Conservation (phyloP, 805 yeast genomes). For the Peterozyma xylosa region DNA sequence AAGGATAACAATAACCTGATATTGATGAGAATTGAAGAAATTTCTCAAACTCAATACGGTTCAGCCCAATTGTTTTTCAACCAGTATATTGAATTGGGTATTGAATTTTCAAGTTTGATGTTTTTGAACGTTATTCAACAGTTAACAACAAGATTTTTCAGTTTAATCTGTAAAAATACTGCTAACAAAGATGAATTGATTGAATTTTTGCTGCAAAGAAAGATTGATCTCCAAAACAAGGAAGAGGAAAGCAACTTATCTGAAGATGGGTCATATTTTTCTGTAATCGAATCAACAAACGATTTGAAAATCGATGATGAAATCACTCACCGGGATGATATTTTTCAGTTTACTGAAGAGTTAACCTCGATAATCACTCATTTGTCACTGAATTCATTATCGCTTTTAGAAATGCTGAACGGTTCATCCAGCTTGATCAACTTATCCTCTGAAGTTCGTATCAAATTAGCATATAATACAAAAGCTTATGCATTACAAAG, state of each 20-base stretch:
- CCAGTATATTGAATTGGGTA: background rate
- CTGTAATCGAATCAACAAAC: no score
- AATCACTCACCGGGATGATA: background rate
- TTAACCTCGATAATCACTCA: conserved; percentile 3
- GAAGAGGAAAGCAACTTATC: conserved; percentile 3
- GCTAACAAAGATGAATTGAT: background rate
- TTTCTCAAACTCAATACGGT: background rate
- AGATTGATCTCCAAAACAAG: conserved; percentile 1
- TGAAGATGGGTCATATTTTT: background rate
- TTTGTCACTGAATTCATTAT: conserved; percentile 18
- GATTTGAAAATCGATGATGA: conserved; percentile 1
- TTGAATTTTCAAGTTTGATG: conserved; percentile 3
- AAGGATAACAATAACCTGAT: conserved; percentile 35
- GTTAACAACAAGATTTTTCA: background rate
- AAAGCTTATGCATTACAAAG: conserved; percentile 52
- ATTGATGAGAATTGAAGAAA: conserved; percentile 43
- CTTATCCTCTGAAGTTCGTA: conserved; percentile 38
- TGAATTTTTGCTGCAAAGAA: conserved; percentile 2
- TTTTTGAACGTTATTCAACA: conserved; percentile 1
- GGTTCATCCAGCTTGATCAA: conserved; percentile 51
- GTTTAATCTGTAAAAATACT: background rate
- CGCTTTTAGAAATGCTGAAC: conserved; percentile 36
- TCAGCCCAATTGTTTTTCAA: background rate
- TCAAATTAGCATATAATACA: conserved; percentile 43
- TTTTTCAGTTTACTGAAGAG: background rate